phyloP scores from a whole-genome alignment of 164 flowering plant genomes.

The Santalum album region DNA sequence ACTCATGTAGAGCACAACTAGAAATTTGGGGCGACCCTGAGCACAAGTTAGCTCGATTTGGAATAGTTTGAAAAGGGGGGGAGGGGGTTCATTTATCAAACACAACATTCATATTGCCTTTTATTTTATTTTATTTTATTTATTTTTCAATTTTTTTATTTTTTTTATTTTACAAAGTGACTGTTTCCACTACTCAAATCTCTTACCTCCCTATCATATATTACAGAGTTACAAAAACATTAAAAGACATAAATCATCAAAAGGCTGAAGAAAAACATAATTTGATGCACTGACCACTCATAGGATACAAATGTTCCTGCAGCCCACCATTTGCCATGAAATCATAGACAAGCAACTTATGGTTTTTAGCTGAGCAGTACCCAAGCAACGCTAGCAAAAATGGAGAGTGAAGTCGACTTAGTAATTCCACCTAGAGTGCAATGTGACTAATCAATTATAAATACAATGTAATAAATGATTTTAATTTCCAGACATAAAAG shows the following conservation, averaged over 20 bases:
- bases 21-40: too few relatives aligned
- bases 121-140: too few relatives aligned
- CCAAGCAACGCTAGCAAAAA: conserved; percentile 81
- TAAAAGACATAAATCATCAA: background rate
- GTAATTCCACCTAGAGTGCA: conserved; percentile 65
- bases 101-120: too few relatives aligned
- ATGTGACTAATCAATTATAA: background rate
- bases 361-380: conserved; percentile 64
- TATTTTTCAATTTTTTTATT: too few relatives aligned
- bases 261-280: background rate
- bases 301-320: conserved; percentile 83
- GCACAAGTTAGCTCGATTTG: too few relatives aligned
- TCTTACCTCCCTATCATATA: background rate
- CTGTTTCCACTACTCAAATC: too few relatives aligned
- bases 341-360: conserved; percentile 82
- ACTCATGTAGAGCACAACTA: too few relatives aligned
- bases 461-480: background rate
- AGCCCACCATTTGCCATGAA: conserved; percentile 91
- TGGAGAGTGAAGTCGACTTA: conserved; percentile 69
- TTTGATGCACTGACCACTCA: conserved; percentile 31
- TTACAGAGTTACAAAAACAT: background rate
- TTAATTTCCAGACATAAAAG: background rate
- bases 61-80: too few relatives aligned
- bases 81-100: too few relatives aligned
- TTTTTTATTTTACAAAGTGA: too few relatives aligned